Conservation (phyloP, 257 asterid species). For the Buddleja alternifolia region DNA sequence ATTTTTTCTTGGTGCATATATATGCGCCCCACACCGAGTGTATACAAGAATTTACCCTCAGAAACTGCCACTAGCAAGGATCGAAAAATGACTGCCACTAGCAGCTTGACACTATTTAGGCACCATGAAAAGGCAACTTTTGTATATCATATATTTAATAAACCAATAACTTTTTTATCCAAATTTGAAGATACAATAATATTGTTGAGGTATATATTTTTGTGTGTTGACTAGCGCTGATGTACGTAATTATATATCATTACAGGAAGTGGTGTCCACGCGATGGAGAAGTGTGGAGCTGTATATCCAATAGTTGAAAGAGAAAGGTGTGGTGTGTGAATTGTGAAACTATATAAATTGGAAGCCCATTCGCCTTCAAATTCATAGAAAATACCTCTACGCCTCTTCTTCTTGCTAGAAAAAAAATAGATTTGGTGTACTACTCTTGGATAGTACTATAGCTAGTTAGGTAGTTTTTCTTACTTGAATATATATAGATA, state of each 20-base stretch:
- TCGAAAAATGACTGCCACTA: too few relatives aligned
- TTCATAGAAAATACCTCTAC: constrained; percentile 9
- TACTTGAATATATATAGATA: background rate
- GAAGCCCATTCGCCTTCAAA: constrained; percentile 16
- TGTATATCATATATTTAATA: background rate
- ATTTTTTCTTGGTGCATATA: too few relatives aligned
- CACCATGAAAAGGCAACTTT: constrained; percentile 14
- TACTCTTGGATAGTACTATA: too few relatives aligned
- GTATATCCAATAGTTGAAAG: constrained; percentile 14
- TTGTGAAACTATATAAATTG: constrained; percentile 30
- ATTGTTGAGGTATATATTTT: background rate
- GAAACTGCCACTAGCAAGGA: too few relatives aligned
- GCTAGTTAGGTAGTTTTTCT: background rate
- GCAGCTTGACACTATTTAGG: constrained; percentile 23
- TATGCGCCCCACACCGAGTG: too few relatives aligned
- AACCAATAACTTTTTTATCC: background rate
- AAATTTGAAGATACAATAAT: constrained; percentile 1
- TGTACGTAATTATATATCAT: constrained; percentile 20
- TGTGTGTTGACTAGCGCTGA: constrained; percentile 14
- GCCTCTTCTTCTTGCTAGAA: constrained; percentile 10
- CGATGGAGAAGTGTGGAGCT: constrained; percentile 26
- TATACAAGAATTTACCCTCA: too few relatives aligned
- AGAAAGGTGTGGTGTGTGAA: background rate
- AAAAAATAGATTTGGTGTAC: constrained; percentile 3
- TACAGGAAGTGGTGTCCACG: constrained; percentile 28